Base-by-base conservation (phyloP, 1,139 yeast genomes). In the Geotrichum reessii region DNA sequence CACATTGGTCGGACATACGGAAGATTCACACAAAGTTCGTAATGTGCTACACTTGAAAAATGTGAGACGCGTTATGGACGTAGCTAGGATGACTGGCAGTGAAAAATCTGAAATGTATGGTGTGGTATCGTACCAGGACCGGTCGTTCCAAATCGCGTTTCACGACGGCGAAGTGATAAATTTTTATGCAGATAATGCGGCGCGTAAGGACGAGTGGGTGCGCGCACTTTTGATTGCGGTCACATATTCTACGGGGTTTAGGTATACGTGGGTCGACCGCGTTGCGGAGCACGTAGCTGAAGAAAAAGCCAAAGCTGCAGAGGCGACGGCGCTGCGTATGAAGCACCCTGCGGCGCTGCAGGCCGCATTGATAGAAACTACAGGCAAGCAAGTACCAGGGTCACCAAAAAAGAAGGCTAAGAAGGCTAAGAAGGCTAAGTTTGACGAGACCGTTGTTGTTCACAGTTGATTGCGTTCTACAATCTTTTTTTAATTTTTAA, bases 121-220 rank as follows among this genome's bases (percentile, higher is more conserved):
- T 67, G 58, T 69, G 53, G 69, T 71, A 46, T 65, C 71, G 24
- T 69, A 71, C 58, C 70, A 70, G 52, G 73, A 72, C 56, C 64
- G 74, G 67, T 56, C 73, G 67, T 85, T 87, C 76, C 80, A 81
- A 65, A 73, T 86, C 57, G 74, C 73, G 61, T 86, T 86, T 73
- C 78, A 79, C 40, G 85, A 86, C 68, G 86, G 86, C 5, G 90
- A 85, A 67, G 73, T 78, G 17, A 81, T 87, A 58, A 84, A 81
- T 63, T 85, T 86, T 68, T 83, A 84, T 1, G 88, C 90, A 12
- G 85, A 85, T 52, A 81, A 80, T 62, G 74, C 73, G 51, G 74
- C 69, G 27, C 86, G 81, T 59, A 81, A 80, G 71, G 69, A 67
- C 42, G 72, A 72, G 60, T 86, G 92, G 92, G 75, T 84, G 56